These are phyloP conservation scores for Cercospora citrullina DNA, from an alignment of 2,329 filamentous ascomycete species.

Conservation along the genomic window DNA sequence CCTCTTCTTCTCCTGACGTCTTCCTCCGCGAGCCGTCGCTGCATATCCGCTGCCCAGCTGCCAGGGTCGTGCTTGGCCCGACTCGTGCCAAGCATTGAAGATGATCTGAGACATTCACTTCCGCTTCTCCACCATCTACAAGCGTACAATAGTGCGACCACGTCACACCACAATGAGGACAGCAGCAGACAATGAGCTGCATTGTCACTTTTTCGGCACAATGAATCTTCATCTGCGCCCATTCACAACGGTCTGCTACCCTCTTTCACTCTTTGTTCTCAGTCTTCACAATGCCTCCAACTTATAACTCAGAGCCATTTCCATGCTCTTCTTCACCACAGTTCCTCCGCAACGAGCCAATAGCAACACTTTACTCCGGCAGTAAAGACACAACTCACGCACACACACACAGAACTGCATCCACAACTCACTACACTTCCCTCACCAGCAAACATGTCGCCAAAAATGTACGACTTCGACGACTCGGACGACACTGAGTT, in stretches of 20 bases:
- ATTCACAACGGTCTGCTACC: not conserved
- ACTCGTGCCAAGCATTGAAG: not conserved
- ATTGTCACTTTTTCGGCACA: not conserved
- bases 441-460: not conserved
- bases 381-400: not conserved
- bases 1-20: not conserved
- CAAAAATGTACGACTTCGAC: slow-evolving; percentile 1
- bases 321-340: not conserved
- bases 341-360: not conserved
- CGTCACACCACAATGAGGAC: not conserved
- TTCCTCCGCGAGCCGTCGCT: not conserved
- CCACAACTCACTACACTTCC: not conserved
- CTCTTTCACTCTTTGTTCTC: not conserved
- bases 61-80: not conserved
- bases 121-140: not conserved
- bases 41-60: not conserved
- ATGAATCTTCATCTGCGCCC: not conserved
- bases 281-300: not conserved
- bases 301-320: not conserved
- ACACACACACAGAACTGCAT: not conserved
- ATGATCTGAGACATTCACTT: not conserved
- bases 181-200: not conserved
- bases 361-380: slow-evolving; percentile 6
- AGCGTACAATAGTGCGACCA: not conserved
- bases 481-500: not conserved